These are phyloP conservation scores for Phyllosticta citriasiana DNA, from an alignment of 2,329 filamentous ascomycete species.

Conservation along the genomic window DNA sequence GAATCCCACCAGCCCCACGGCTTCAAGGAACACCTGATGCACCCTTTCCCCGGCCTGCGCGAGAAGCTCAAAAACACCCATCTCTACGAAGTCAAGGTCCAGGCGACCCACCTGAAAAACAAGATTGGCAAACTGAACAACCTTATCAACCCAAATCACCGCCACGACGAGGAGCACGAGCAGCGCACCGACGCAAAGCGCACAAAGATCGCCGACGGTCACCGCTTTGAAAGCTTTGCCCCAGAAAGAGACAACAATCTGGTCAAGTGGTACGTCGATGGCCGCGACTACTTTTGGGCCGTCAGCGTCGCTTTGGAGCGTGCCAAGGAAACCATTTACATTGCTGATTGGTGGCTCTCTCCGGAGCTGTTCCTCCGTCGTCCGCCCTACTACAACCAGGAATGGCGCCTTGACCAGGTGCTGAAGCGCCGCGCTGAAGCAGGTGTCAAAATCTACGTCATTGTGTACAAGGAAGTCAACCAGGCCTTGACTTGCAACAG, in stretches of 20 bases:
- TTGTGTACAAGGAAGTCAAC: slow-evolving; percentile 75
- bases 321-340: slow-evolving; percentile 89
- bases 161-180: slow-evolving; percentile 90
- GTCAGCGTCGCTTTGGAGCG: slow-evolving; percentile 83
- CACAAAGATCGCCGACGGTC: slow-evolving; percentile 55
- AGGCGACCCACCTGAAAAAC: slow-evolving; percentile 50
- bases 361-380: slow-evolving; percentile 79
- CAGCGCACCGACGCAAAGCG: slow-evolving; percentile 74
- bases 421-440: slow-evolving; percentile 83
- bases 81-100: slow-evolving; percentile 41
- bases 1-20: slow-evolving; percentile 7
- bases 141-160: slow-evolving; percentile 74
- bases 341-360: slow-evolving; percentile 94
- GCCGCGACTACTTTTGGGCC: slow-evolving; percentile 87
- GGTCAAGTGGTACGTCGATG: slow-evolving; percentile 96
- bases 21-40: slow-evolving; percentile 17
- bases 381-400: slow-evolving; percentile 70
- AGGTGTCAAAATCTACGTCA: slow-evolving; percentile 88
- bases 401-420: slow-evolving; percentile 78
- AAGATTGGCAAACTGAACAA: slow-evolving; percentile 56
- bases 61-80: slow-evolving; percentile 38
- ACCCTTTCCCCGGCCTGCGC: slow-evolving; percentile 30
- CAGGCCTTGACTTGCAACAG: slow-evolving; percentile 75
- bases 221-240: slow-evolving; percentile 86
- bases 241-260: slow-evolving; percentile 77